Evolutionary conservation across 306 rosid species (phyloP), one percentile per base, ranked within the genome.

Genomic region (Rosa multiflora): DNA sequence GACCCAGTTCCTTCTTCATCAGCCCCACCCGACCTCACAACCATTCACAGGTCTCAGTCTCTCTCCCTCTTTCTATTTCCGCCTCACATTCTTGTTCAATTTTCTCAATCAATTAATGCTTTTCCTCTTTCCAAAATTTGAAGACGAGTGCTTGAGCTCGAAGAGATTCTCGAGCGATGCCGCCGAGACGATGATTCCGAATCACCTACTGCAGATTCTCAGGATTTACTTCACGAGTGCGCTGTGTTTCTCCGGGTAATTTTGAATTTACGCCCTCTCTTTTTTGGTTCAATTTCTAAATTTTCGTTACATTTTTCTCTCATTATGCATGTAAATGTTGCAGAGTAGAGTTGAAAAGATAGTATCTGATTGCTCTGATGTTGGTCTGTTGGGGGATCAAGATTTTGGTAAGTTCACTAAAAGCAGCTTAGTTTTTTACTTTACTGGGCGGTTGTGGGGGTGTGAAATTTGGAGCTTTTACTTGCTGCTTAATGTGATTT

Each of bases 101-200:
- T 26, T 49, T 42, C 64, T 40, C 15, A 70, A 9, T 21, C 11
- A 70, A 14, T 4, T 72, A 17, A 47, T 42, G n/a, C 46, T 74
- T 70, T 63, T 6, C 81, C 81, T 55, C 81, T 40, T 20, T 44
- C 20, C 23, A n/a, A 1, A 37, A 21, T 23, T 26, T 35, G 71
- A 70, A 94, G 94, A 79, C 92, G 85, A 66, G 77, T 90, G 21
- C 83, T 85, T 76, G 89, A 88, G 83, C 79, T 90, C 5, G 80
- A 82, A 47, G 80, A 85, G 78, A 70, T 84, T 81, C 88, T 78
- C 63, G 81, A 71, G 37, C 73, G 78, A 48, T 52, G 70, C 21
- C 49, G 49, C 78, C 64, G 46, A 4, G 80, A 80, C 9, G 80
- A 85, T n/a, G 67, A 40, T 62, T 72, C 78, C 21, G 87, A 85